Base-by-base conservation (phyloP, 2,329 filamentous ascomycete genomes). In the Colletotrichum brevisporum region DNA sequence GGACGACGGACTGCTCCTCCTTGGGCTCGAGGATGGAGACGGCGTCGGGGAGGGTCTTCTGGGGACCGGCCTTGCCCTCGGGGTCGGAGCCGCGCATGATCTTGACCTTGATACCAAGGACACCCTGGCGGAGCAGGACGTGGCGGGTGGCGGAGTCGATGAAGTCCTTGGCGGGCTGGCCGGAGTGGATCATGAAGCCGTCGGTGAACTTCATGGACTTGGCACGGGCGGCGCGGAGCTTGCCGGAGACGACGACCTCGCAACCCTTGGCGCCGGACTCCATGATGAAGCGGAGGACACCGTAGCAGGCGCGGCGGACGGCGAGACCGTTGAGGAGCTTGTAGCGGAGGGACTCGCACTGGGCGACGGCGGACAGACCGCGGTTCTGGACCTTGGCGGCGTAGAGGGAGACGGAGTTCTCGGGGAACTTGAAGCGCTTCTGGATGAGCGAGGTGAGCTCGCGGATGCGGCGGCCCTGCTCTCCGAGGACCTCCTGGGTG, bases 151-250 rank as follows among this genome's bases (percentile, higher is more conserved):
- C 97, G 81, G 88, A 90, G 90, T 99, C 96, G 85, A 99, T 99
- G 89, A 99, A 99, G 88, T 99, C 96, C 88, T 97, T 95, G 82
- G 95, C 96, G 82, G 96, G 96, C 86, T 99, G 96, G 88, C 96
- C 96, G 81, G 96, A 99, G 94, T 99, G 96, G 88, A 99, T 99
- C 96, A 99, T 99, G 94, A 99, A 99, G 84, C 96, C 96, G 86
- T 99, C 95, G 86, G 96, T 99, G 92, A 99, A 99, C 92, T 99
- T 99, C 96, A 99, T 99, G 88, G 90, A 94, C 94, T 99, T 99
- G 86, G 96, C 96, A 90, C 96, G 94, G 81, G 96, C 96, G 84
- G 96, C 96, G 83, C 96, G 92, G 79, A 99, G 93, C 92, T 99
- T 99, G 85, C 96, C 96, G 78, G 94, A 98, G 77, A 99, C 96